Evolutionary conservation across 2,329 filamentous ascomycete species (phyloP), one percentile per base, ranked within the genome.

Genomic region (Xylariomycetidae sp.): DNA sequence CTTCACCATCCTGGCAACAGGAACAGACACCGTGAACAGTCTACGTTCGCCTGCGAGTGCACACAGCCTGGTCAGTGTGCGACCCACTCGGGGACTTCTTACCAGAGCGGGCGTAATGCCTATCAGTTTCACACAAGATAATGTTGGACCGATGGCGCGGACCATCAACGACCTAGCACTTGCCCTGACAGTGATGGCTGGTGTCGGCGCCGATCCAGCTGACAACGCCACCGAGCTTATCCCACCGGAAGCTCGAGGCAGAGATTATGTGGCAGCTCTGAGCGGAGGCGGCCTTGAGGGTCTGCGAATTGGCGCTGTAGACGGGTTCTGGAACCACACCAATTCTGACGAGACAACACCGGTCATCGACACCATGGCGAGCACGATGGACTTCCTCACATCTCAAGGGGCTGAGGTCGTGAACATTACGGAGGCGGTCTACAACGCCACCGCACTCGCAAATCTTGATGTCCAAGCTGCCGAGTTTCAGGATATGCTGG

Each of bases 11-110:
- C 62, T 77, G 3, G 76, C 71, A 1, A 73, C 72, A 8, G 76
- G 76, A 0, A 76, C 72, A 2, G 74, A 80, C 43, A 78, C 76
- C 1, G 72, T 82, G 32, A 82, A 82, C 48, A 78, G 72, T 6
- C 56, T 82, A 7, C 63, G 75, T 12, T 80, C 70, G 34, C 78
- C 78, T 1, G 77, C 78, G 10, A 77, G 70, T 27, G 76, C 77
- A 3, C 80, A 78, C 41, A 69, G 66, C 10, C 57, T 82, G 14
- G 76, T 76, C 41, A 78, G 76, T 40, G 65, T 80, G 33, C 61
- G 77, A 15, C 77, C 78, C 3, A 76, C 72, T 0, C 51, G 63
- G 18, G 74, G 74, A 0, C 46, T 72, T n/a, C 58, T 80, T 11
- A 66, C 67, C 1, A 51, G 65, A 6, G 51, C 54, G 0, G 74